Evolutionary conservation across 2,329 filamentous ascomycete species (phyloP).

Genomic region (Exserohilum turcica): DNA sequence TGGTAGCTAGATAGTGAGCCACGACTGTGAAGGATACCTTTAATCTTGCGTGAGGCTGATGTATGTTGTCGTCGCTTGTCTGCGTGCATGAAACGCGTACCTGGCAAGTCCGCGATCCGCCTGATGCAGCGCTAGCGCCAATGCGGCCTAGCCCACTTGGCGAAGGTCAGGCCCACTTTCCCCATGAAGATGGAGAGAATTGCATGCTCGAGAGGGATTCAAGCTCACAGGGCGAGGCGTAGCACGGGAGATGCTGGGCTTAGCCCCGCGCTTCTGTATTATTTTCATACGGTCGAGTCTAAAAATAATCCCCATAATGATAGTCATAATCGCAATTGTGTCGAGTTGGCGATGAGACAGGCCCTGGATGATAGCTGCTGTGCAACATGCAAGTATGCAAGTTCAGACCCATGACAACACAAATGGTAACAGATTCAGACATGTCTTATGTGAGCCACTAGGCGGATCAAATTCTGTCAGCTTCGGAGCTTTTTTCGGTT

Average conservation of each 20-base stretch:
- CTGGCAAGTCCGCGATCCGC: constrained; percentile 15
- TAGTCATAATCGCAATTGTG: background rate
- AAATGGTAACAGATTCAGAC: background rate
- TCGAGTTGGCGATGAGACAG: too few relatives aligned
- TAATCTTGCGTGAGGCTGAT: constrained; percentile 10
- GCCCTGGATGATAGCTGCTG: too few relatives aligned
- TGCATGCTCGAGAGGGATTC: background rate
- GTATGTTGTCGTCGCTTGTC: constrained; percentile 11
- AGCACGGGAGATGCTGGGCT: too few relatives aligned
- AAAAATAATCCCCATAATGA: too few relatives aligned
- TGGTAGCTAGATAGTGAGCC: background rate
- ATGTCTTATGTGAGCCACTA: background rate
- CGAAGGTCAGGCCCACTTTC: constrained; percentile 20
- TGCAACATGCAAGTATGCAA: too few relatives aligned
- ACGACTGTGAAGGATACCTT: background rate
- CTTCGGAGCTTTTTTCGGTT: constrained; percentile 2
- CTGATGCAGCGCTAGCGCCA: constrained; percentile 4
- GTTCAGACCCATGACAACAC: background rate
- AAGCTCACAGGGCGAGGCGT: background rate
- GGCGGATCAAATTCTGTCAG: background rate
- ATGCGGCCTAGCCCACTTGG: constrained; percentile 7
- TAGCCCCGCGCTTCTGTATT: too few relatives aligned
- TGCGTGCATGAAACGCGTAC: constrained; percentile 25
- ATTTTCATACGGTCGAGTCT: too few relatives aligned
- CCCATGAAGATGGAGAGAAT: constrained; percentile 17